Percentiles rank a stretch among this genome's conserved stretches.
These are phyloP conservation scores for Phytophthora palmivora DNA, from an alignment of 352 stramenopile species.

Conservation along the genomic window DNA sequence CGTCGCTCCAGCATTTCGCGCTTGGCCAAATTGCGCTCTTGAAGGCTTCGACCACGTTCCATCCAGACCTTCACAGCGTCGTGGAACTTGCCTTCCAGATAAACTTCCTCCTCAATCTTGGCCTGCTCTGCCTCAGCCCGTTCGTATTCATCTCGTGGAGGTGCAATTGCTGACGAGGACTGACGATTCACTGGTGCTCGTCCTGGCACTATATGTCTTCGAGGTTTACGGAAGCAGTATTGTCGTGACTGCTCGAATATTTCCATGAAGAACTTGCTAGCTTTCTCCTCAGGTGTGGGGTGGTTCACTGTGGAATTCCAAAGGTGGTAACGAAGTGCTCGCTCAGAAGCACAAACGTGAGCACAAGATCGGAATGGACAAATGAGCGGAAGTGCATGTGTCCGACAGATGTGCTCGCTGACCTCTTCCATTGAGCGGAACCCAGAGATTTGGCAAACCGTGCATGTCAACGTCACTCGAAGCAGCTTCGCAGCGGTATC, in stretches of 20 bases:
- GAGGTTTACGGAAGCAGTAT: slow-evolving; percentile 78
- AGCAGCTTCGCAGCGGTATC: slow-evolving; percentile 39
- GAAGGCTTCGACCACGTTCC: slow-evolving; percentile 36
- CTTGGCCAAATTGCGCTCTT: slow-evolving; percentile 51
- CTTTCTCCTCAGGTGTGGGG: slow-evolving; percentile 58
- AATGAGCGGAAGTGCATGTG: slow-evolving; percentile 68
- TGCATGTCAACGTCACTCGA: slow-evolving; percentile 56
- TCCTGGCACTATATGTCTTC: slow-evolving; percentile 51
- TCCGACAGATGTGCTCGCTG: slow-evolving; percentile 65
- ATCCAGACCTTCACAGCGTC: slow-evolving; percentile 61
- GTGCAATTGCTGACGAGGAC: slow-evolving; percentile 3
- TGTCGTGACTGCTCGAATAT: slow-evolving; percentile 78
- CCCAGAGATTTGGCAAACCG: slow-evolving; percentile 46
- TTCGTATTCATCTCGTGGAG: slow-evolving; percentile 33
- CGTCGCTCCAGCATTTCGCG: slow-evolving; percentile 30
- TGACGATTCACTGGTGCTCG: slow-evolving; percentile 9
- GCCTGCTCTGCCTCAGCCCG: slow-evolving; percentile 27
- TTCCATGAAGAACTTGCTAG: slow-evolving; percentile 73
- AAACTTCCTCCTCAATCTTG: slow-evolving; percentile 63
- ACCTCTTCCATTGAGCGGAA: slow-evolving; percentile 38
- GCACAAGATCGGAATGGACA: slow-evolving; percentile 75
- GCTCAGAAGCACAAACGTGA: slow-evolving; percentile 74
- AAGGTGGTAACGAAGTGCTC: slow-evolving; percentile 78
- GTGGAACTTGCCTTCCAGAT: slow-evolving; percentile 70
- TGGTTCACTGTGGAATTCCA: slow-evolving; percentile 70